Evolutionary conservation across 2,329 filamentous ascomycete genomes (phyloP).

Genomic region (Cladosporium phlei): DNA sequence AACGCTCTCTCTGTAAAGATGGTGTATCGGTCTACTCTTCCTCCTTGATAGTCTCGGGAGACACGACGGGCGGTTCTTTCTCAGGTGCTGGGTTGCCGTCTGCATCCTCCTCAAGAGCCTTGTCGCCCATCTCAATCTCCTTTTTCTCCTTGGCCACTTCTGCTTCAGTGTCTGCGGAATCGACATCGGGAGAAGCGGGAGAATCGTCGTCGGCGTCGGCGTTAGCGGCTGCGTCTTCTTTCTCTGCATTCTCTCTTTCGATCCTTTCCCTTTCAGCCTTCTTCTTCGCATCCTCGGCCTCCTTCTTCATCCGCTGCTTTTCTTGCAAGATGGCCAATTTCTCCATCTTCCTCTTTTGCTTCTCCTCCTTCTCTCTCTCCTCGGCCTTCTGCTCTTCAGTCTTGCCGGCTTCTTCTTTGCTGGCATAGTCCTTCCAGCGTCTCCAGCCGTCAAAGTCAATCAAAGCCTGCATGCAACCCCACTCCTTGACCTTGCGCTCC

Average conservation of each 20-base stretch:
- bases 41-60: neutral
- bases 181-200: neutral
- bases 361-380: conserved; percentile 27
- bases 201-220: neutral
- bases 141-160: conserved; percentile 2
- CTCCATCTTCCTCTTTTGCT: conserved; percentile 29
- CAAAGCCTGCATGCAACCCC: conserved; percentile 98
- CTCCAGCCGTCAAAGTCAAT: conserved; percentile 99
- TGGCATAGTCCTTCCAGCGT: conserved; percentile 82
- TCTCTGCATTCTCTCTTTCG: conserved; percentile 3
- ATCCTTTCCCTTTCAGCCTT: conserved; percentile 7
- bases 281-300: conserved; percentile 25
- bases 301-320: conserved; percentile 22
- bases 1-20: too few species aligned
- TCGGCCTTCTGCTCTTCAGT: conserved; percentile 33
- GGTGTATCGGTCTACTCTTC: neutral
- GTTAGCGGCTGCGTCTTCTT: conserved; percentile 9
- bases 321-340: conserved; percentile 30
- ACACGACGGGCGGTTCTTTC: neutral
- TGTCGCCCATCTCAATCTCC: conserved; percentile 7
- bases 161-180: neutral
- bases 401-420: conserved; percentile 29
- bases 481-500: conserved; percentile 96
- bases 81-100: conserved; percentile 1
- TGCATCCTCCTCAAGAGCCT: neutral